These are phyloP conservation scores for Pythium plurisporium DNA, from an alignment of 352 stramenopile genomes.

Conservation along the genomic window DNA sequence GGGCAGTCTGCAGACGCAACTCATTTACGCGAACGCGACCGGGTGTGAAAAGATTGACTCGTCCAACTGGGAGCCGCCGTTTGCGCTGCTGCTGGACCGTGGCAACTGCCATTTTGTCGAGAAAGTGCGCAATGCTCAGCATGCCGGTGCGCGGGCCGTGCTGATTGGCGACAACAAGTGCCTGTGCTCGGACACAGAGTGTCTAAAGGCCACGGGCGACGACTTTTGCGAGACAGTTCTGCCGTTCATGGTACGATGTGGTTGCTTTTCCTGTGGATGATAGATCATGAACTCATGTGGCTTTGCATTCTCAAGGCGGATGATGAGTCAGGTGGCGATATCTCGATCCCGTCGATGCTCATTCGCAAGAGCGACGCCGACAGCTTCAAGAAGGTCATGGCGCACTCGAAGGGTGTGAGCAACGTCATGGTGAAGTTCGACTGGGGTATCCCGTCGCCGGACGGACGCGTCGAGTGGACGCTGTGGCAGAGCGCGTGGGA, in stretches of 20 bases:
- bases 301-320: slow-evolving; percentile 70
- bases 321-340: slow-evolving; percentile 94
- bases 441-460: slow-evolving; percentile 91
- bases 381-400: slow-evolving; percentile 87
- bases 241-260: slow-evolving; percentile 58
- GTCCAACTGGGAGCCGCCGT: slow-evolving; percentile 87
- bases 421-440: slow-evolving; percentile 94
- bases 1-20: slow-evolving; percentile 78
- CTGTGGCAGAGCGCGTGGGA: slow-evolving; percentile 96
- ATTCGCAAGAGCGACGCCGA: slow-evolving; percentile 94
- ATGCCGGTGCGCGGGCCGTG: slow-evolving; percentile 89
- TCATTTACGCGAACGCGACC: slow-evolving; percentile 87
- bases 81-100: slow-evolving; percentile 95
- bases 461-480: slow-evolving; percentile 96
- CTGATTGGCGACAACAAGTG: slow-evolving; percentile 97
- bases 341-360: slow-evolving; percentile 96
- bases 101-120: slow-evolving; percentile 96
- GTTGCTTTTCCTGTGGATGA: neutral
- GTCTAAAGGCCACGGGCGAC: slow-evolving; percentile 61
- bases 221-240: slow-evolving; percentile 87
- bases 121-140: slow-evolving; percentile 93
- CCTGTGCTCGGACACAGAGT: slow-evolving; percentile 88
- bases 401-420: slow-evolving; percentile 81
- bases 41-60: slow-evolving; percentile 78
- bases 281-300: neutral